A percentile compares a stretch with the other conserved stretches of the same genome.
Conservation (phyloP, 495 filamentous ascomycete species). For the Cercophora newfieldiana region DNA sequence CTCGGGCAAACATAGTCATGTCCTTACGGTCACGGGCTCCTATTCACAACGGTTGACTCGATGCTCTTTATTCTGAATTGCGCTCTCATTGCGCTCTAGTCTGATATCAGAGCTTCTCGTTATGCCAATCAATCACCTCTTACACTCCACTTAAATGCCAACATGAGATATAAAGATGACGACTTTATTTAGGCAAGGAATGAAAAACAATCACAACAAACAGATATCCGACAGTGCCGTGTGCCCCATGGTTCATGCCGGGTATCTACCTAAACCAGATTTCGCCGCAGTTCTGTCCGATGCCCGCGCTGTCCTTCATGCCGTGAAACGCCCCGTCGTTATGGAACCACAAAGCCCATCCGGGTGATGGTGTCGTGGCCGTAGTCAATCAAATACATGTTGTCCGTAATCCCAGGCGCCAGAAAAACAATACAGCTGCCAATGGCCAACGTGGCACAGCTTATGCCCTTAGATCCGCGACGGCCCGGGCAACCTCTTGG, state of each 20-base stretch:
- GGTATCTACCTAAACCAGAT: constrained; percentile 25
- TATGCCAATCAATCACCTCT: background rate
- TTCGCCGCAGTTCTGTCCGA: constrained; percentile 3
- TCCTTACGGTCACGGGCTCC: too few species aligned
- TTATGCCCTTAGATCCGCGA: constrained; percentile 48
- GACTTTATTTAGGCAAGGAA: background rate
- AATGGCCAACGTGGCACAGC: background rate
- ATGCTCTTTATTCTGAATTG: background rate
- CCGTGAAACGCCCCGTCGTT: constrained; percentile 23
- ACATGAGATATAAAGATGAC: background rate
- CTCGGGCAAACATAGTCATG: too few species aligned
- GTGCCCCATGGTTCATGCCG: background rate
- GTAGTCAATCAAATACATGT: constrained; percentile 7
- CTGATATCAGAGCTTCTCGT: background rate
- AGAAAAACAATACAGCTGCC: background rate
- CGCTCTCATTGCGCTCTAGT: background rate
- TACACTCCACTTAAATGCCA: background rate
- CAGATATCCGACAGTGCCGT: constrained; percentile 1
- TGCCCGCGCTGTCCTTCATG: constrained; percentile 12
- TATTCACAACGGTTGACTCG: background rate
- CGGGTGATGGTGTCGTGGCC: background rate
- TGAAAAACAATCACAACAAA: background rate
- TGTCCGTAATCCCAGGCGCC: background rate
- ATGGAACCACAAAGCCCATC: constrained; percentile 14
- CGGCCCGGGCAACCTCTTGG: constrained; percentile 71